Conservation (phyloP, 1,139 yeast genomes). For the Suhomyces ambrosiae region DNA sequence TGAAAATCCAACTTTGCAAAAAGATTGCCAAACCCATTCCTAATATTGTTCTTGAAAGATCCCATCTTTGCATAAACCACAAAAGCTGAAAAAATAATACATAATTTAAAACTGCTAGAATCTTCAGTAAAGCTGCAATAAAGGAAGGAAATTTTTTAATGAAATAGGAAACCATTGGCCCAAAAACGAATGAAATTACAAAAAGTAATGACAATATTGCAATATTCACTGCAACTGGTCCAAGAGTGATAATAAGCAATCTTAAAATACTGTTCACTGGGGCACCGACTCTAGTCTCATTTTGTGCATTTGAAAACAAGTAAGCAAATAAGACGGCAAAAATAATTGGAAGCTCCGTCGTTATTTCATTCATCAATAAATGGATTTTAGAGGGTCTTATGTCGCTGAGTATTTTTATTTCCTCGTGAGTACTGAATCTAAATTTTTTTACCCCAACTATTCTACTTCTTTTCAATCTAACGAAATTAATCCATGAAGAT, state of each 20-base stretch:
- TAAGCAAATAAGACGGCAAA: slow-evolving; percentile 40
- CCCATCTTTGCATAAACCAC: slow-evolving; percentile 57
- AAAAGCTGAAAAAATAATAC: slow-evolving; percentile 50
- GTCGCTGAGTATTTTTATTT: slow-evolving; percentile 31
- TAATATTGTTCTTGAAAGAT: slow-evolving; percentile 48
- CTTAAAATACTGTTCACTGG: slow-evolving; percentile 42
- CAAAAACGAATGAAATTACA: slow-evolving; percentile 43
- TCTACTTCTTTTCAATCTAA: slow-evolving; percentile 62
- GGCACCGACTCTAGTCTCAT: slow-evolving; percentile 28
- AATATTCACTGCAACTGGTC: slow-evolving; percentile 52
- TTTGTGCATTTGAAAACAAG: slow-evolving; percentile 48
- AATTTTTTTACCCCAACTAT: slow-evolving; percentile 46
- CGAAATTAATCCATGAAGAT: slow-evolving; percentile 99
- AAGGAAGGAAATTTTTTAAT: slow-evolving; percentile 44
- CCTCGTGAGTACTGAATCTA: slow-evolving; percentile 21
- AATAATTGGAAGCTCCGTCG: slow-evolving; percentile 32
- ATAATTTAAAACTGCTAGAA: slow-evolving; percentile 44
- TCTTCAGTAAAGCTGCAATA: slow-evolving; percentile 48
- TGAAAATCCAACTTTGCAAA: slow-evolving; percentile 50
- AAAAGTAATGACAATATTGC: slow-evolving; percentile 40
- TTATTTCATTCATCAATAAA: slow-evolving; percentile 33
- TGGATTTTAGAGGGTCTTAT: slow-evolving; percentile 44
- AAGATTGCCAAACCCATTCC: slow-evolving; percentile 46
- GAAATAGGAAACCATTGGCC: slow-evolving; percentile 46
- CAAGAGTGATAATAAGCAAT: slow-evolving; percentile 42